Conservation (phyloP, 306 rosid genomes). For the Rosa persica region DNA sequence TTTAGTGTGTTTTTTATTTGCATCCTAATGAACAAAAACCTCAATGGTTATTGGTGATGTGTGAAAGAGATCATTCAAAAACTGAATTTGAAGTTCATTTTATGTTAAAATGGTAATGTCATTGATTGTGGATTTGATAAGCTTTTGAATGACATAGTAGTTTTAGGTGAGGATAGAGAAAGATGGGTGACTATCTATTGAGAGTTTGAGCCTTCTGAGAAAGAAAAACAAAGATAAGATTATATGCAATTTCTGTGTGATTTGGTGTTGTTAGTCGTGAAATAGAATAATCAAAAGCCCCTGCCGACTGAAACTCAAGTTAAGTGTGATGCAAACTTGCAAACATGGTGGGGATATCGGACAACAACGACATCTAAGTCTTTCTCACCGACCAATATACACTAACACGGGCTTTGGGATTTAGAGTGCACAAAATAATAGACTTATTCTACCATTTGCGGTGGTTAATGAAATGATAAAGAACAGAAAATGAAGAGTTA, state of each 20-base stretch:
- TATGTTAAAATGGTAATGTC: conserved; percentile 12
- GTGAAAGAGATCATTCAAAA: conserved; percentile 22
- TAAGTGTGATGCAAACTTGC: not conserved
- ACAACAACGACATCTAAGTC: not conserved
- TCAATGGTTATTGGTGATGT: not conserved
- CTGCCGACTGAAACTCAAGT: conserved; percentile 12
- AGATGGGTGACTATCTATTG: conserved; percentile 29
- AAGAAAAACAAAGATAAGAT: not conserved
- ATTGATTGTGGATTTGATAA: conserved; percentile 15
- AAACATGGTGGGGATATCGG: not conserved
- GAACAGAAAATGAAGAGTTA: too few relatives aligned
- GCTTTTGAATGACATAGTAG: conserved; percentile 24
- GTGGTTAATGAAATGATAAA: too few relatives aligned
- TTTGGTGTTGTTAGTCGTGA: not conserved
- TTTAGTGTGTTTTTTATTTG: too few relatives aligned
- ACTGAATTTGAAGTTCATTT: conserved; percentile 15
- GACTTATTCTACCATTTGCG: too few relatives aligned
- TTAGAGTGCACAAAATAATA: too few relatives aligned
- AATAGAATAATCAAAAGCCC: not conserved
- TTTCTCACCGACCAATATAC: too few relatives aligned
- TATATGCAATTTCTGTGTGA: too few relatives aligned
- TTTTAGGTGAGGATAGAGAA: conserved; percentile 55
- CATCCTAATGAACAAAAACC: not conserved
- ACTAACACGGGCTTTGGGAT: too few relatives aligned
- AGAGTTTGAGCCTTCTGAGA: not conserved